Base-by-base conservation (phyloP, 257 asterid species). In the Solanum bukasovii region DNA sequence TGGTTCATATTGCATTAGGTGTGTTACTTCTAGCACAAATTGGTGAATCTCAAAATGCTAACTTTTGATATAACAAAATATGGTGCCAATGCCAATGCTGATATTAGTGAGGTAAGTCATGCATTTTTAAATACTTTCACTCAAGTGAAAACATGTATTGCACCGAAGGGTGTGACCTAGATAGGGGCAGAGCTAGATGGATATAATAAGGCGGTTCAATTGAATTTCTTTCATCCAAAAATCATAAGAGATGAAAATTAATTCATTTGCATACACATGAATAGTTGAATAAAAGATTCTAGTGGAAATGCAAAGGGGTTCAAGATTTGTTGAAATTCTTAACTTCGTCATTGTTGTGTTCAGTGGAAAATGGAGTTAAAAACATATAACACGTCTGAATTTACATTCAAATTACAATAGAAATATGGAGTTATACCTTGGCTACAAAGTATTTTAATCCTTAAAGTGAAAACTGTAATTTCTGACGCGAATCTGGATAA, bases 81-180 rank as follows among this genome's bases (percentile, higher is more conserved):
- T 75, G 88, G 86, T 72, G 90, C 81, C 44, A 88, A 84, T 29
- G 38, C 52, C 12, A 40, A 84, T 42, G 52, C n/a, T 35, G 88
- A 88, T 72, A 20, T 88, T 56, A 85, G 33, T 16, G 31, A 61
- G 85, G 90, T 88, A 71, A n/a, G 72, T 63, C 56, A 20, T 40
- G 23, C 31, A 31, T 68, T 25, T 46, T 31, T 40, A 44, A 13
- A 59, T 40, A 40, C 84, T 77, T 77, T 77, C 84, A 38, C 13
- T 5, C 7, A 40, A 7, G 40, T 29, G 11, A 70, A 72, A 33
- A 18, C 42, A 33, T 65, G 16, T 33, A 71, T 34, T 72, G 46
- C 44, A 14, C 3, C 12, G 14, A 34, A 34, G 81, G 44, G 27
- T 33, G 29, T 73, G 83, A 27, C 61, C 34, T 6, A 77, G 33